These are phyloP conservation scores for Neurospora sp. DNA, from an alignment of 495 filamentous ascomycete genomes.

Conservation along the genomic window DNA sequence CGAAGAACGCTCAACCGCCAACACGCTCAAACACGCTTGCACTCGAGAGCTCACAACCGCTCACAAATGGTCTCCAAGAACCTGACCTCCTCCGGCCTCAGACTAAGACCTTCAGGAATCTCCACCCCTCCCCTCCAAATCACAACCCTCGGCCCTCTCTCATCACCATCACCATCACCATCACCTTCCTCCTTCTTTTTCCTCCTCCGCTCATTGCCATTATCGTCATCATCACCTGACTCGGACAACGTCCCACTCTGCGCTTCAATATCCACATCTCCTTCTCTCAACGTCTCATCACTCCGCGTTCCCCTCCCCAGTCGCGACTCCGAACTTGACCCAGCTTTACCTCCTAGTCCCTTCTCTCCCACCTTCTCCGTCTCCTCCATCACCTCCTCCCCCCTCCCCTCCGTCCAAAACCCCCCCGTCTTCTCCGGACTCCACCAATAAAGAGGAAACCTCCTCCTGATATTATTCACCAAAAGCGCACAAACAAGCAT, in stretches of 20 bases:
- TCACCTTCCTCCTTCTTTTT: background rate
- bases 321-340: too few species aligned
- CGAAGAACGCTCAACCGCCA: background rate
- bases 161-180: background rate
- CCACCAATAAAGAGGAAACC: conserved; percentile 78
- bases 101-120: conserved; percentile 10
- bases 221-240: background rate
- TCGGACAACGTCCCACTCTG: background rate
- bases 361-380: too few species aligned
- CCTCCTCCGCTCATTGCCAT: background rate
- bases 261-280: conserved; percentile 2
- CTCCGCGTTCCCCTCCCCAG: conserved; percentile 1
- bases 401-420: conserved; percentile 11
- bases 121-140: conserved; percentile 6
- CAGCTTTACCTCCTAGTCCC: too few species aligned
- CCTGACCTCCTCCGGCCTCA: conserved; percentile 12
- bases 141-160: conserved; percentile 1
- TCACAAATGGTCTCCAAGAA: conserved; percentile 11
- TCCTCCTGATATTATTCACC: conserved; percentile 66
- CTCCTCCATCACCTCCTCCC: too few species aligned
- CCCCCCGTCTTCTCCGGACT: conserved; percentile 36
- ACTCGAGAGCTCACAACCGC: conserved; percentile 2
- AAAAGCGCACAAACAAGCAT: conserved; percentile 59
- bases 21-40: background rate
- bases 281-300: conserved; percentile 6